Percentiles rank a stretch among this genome's conserved stretches.
Evolutionary conservation across 148 eudicot genomes (phyloP).

Genomic region (Fagopyrum tataricum): DNA sequence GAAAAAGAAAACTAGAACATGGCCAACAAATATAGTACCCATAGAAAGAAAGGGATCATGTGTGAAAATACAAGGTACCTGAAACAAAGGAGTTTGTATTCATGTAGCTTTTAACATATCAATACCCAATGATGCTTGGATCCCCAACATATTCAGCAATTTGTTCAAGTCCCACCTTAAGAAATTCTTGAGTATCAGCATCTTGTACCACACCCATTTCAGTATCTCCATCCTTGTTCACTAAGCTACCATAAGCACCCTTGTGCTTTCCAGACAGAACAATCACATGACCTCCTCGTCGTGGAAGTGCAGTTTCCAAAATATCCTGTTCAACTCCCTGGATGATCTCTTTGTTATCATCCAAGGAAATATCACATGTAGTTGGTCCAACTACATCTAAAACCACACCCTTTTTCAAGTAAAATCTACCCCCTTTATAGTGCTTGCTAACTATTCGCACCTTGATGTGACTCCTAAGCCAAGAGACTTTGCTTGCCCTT

Average conservation of each 20-base stretch:
- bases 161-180: conserved; percentile 71
- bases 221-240: conserved; percentile 57
- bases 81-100: neutral
- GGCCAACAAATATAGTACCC: neutral
- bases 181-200: conserved; percentile 62
- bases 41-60: neutral
- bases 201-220: conserved; percentile 69
- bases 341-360: conserved; percentile 67
- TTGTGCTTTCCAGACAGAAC: conserved; percentile 70
- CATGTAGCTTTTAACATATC: conserved; percentile 16
- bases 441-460: conserved; percentile 67
- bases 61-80: neutral
- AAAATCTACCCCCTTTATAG: conserved; percentile 66
- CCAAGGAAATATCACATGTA: conserved; percentile 72
- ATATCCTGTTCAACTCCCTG: conserved; percentile 76
- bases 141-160: conserved; percentile 86
- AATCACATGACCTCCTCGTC: conserved; percentile 71
- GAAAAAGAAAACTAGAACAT: neutral
- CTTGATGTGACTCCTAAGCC: conserved; percentile 81
- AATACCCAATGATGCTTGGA: conserved; percentile 72
- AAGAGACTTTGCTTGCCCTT: conserved; percentile 24
- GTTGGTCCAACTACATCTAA: conserved; percentile 83
- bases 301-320: conserved; percentile 78
- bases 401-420: conserved; percentile 71
- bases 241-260: conserved; percentile 74